These are phyloP conservation scores for Teunomyces kruisii DNA, from an alignment of 805 yeast species.

Conservation along the genomic window DNA sequence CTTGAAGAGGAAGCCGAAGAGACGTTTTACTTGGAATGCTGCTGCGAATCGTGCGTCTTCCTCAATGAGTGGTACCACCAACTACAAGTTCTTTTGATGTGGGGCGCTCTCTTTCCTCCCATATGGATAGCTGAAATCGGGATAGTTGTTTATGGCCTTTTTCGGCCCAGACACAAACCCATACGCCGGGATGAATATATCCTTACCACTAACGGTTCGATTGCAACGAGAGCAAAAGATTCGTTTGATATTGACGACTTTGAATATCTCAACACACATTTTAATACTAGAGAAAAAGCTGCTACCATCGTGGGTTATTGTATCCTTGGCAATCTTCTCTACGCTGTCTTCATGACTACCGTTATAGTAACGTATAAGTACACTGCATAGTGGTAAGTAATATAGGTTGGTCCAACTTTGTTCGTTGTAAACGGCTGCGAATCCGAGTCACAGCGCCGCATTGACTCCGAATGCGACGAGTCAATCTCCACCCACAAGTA, in stretches of 20 bases:
- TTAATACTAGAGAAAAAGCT: neutral
- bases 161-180: constrained; percentile 7
- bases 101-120: constrained; percentile 19
- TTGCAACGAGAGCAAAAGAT: constrained; percentile 6
- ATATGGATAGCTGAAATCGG: constrained; percentile 18
- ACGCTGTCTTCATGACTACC: neutral
- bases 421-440: neutral
- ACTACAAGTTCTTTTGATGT: constrained; percentile 8
- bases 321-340: neutral
- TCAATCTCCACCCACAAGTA: neutral
- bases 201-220: constrained; percentile 2
- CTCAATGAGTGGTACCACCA: neutral
- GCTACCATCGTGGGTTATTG: neutral
- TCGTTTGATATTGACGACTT: constrained; percentile 17
- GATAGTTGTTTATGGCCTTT: constrained; percentile 7
- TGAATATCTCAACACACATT: constrained; percentile 11
- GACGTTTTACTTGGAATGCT: constrained; percentile 2
- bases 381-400: neutral
- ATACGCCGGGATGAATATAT: constrained; percentile 10
- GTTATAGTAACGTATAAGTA: neutral
- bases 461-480: constrained; percentile 1
- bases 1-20: neutral
- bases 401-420: neutral
- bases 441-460: constrained; percentile 3
- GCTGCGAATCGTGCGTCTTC: constrained; percentile 7